A percentile compares a stretch with the other conserved stretches of the same genome.
Conservation (phyloP, 306 rosid genomes). For the Lathyrus sativus region DNA sequence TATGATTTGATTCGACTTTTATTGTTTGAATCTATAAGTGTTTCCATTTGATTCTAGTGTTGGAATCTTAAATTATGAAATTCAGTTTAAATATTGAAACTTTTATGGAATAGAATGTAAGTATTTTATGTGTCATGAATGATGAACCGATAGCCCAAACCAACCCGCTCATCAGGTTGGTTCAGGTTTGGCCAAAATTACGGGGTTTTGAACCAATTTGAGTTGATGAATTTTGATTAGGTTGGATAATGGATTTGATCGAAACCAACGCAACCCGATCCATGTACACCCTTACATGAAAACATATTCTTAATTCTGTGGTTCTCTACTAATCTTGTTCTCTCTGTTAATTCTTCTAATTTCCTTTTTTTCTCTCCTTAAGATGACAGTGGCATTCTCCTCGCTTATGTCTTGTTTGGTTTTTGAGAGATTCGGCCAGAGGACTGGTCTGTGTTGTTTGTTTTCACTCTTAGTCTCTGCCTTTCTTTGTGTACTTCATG, state of each 20-base stretch:
- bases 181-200: not conserved
- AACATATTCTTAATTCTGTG: not conserved
- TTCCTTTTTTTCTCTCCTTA: not conserved
- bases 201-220: not conserved
- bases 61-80: not conserved
- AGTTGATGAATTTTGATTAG: not conserved
- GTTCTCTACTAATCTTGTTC: not conserved
- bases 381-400: conserved; percentile 67
- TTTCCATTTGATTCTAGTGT: not conserved
- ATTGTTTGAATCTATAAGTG: not conserved
- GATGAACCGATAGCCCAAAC: not conserved
- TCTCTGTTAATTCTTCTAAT: not conserved
- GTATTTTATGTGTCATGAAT: not conserved
- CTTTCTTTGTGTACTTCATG: conserved; percentile 47
- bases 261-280: not conserved
- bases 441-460: conserved; percentile 50
- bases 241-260: not conserved
- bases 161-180: not conserved
- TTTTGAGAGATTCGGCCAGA: conserved; percentile 56
- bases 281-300: not conserved
- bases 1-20: not conserved
- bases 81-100: not conserved
- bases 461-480: conserved; percentile 51
- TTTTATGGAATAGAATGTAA: not conserved
- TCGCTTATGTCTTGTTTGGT: conserved; percentile 61